A percentile compares a stretch with the other conserved stretches of the same genome.
These are phyloP conservation scores for Plantago rigida DNA, from an alignment of 305 asterid genomes.

Conservation along the genomic window DNA sequence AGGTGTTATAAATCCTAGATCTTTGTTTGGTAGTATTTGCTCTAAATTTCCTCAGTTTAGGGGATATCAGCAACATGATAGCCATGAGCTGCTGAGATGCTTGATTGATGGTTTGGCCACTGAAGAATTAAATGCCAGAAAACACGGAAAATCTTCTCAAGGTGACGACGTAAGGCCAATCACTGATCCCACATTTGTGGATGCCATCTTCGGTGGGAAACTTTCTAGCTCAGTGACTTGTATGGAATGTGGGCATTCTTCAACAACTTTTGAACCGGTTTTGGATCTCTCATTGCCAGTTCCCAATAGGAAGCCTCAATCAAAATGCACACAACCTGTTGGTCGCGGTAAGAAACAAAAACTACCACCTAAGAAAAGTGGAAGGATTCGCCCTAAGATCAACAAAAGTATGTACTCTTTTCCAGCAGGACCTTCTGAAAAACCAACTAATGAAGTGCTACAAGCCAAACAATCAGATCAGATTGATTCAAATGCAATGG, in stretches of 20 bases:
- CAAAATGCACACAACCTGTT: slow-evolving; percentile 37
- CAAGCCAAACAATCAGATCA: slow-evolving; percentile 33
- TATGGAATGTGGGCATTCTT: slow-evolving; percentile 72
- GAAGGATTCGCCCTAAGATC: slow-evolving; percentile 38
- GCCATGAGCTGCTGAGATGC: slow-evolving; percentile 84
- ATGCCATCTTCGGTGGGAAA: slow-evolving; percentile 71
- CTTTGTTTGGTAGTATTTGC: slow-evolving; percentile 66
- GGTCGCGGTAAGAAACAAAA: slow-evolving; percentile 58
- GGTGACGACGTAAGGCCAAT: slow-evolving; percentile 28
- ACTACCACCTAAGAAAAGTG: slow-evolving; percentile 53
- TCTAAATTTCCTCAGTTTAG: slow-evolving; percentile 73
- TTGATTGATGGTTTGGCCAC: slow-evolving; percentile 67
- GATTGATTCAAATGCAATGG: slow-evolving; percentile 31
- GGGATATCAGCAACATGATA: slow-evolving; percentile 91
- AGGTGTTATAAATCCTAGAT: slow-evolving; percentile 56
- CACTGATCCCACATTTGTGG: slow-evolving; percentile 50
- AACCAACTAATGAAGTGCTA: slow-evolving; percentile 29
- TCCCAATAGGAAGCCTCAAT: slow-evolving; percentile 68
- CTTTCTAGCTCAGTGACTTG: slow-evolving; percentile 74
- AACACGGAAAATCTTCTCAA: slow-evolving; percentile 33
- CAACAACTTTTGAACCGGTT: slow-evolving; percentile 66
- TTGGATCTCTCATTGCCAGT: slow-evolving; percentile 83
- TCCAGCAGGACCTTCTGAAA: slow-evolving; percentile 34
- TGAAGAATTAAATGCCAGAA: slow-evolving; percentile 55
- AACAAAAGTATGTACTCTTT: slow-evolving; percentile 31